These are phyloP conservation scores for Hydrangea macrophylla DNA, from an alignment of 148 eudicot genomes.

Conservation along the genomic window DNA sequence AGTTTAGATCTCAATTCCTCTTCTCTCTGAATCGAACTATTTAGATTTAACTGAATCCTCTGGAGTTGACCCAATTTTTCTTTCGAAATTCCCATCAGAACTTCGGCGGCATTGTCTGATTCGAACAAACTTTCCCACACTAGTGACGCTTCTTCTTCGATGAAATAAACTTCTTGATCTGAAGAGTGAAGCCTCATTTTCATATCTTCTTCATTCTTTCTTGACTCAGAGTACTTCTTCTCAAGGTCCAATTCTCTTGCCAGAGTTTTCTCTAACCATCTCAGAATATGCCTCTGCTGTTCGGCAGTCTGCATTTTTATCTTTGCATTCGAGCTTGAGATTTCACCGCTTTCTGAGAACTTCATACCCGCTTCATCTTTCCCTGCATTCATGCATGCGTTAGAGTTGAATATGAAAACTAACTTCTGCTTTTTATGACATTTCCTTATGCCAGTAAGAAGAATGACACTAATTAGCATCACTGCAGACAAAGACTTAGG, in stretches of 20 bases:
- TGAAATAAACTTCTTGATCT: conserved; percentile 41
- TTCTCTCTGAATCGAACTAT: conserved; percentile 52
- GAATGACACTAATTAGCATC: background rate
- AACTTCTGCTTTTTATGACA: background rate
- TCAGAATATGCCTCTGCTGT: conserved; percentile 70
- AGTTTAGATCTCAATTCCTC: conserved; percentile 42
- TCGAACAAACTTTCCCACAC: conserved; percentile 58
- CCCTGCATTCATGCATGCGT: conserved; percentile 36
- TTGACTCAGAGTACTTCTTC: conserved; percentile 57
- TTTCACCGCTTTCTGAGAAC: conserved; percentile 30
- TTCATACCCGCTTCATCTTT: conserved; percentile 35
- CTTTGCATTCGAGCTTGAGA: conserved; percentile 34
- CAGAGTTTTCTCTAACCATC: conserved; percentile 85
- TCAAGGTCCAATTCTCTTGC: conserved; percentile 86
- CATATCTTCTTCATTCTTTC: conserved; percentile 52
- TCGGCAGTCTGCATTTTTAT: conserved; percentile 76
- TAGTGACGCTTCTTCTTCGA: conserved; percentile 53
- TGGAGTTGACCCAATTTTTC: conserved; percentile 57
- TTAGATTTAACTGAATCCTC: conserved; percentile 40
- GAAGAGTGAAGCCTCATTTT: conserved; percentile 45
- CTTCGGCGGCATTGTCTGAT: conserved; percentile 72
- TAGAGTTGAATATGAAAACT: conserved; percentile 1
- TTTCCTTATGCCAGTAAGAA: background rate
- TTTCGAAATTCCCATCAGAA: conserved; percentile 58
- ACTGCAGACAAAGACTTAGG: no score